Percentiles rank a stretch among this genome's conserved stretches.
These are phyloP conservation scores for Rhodamnia rubescens DNA, from an alignment of 345 rosid species.

Conservation along the genomic window DNA sequence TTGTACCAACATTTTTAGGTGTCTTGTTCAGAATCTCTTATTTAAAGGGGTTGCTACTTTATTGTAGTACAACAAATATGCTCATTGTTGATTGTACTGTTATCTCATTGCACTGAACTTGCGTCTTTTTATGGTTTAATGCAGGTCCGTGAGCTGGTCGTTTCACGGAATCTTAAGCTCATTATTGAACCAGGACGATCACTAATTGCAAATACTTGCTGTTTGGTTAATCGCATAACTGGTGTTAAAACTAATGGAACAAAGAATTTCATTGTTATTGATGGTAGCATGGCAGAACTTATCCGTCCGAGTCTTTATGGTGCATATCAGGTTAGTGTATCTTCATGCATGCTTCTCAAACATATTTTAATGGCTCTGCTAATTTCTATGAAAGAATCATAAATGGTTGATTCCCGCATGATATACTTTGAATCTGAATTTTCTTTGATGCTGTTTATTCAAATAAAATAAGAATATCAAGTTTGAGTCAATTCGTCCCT, in stretches of 20 bases:
- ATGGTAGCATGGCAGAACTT: conserved; percentile 98
- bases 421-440: not conserved
- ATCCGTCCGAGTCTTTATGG: conserved; percentile 97
- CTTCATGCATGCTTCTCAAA: not conserved
- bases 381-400: not conserved
- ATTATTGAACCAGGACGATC: conserved; percentile 98
- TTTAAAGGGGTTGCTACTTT: not conserved
- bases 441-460: not conserved
- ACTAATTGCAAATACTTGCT: conserved; percentile 90
- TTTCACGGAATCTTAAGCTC: conserved; percentile 60
- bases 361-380: not conserved
- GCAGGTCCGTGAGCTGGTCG: conserved; percentile 87
- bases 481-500: not conserved
- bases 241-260: conserved; percentile 97
- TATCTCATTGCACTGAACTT: not conserved
- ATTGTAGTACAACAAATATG: not conserved
- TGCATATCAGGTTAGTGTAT: conserved; percentile 77
- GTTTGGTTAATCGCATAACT: conserved; percentile 84
- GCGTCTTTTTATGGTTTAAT: not conserved
- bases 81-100: not conserved
- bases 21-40: not conserved
- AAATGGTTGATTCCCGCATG: too few species aligned
- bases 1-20: not conserved
- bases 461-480: not conserved
- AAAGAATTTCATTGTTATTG: conserved; percentile 81